These are phyloP conservation scores for Coniosporium tulheliwenetii DNA, from an alignment of 2,329 filamentous ascomycete species.

Conservation along the genomic window DNA sequence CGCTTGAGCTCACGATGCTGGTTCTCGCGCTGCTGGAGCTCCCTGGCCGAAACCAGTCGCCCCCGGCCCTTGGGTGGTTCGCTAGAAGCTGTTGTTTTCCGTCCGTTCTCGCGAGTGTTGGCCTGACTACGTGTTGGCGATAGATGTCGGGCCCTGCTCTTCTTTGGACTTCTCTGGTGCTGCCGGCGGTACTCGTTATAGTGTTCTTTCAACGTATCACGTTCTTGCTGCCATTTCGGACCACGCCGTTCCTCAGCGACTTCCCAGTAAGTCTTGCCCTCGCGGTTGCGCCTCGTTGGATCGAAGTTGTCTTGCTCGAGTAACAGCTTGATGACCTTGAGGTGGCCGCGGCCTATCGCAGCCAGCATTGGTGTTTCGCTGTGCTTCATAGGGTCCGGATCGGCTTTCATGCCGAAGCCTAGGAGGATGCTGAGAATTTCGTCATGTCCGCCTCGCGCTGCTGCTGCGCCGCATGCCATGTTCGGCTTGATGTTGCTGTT, in stretches of 20 bases:
- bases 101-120: no score
- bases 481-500: conserved; percentile 44
- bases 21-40: no score
- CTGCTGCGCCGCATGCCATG: conserved; percentile 75
- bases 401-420: conserved; percentile 18
- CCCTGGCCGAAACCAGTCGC: no score
- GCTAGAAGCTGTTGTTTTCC: no score
- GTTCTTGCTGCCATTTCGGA: conserved; percentile 81
- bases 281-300: conserved; percentile 51
- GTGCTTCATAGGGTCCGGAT: conserved; percentile 57
- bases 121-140: no score
- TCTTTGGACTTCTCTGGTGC: background rate
- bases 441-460: conserved; percentile 81
- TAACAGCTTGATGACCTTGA: conserved; percentile 69
- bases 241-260: conserved; percentile 71
- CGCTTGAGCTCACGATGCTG: conserved; percentile 8
- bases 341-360: conserved; percentile 76
- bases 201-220: conserved; percentile 60
- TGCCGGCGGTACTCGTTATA: conserved; percentile 41
- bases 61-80: no score
- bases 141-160: background rate
- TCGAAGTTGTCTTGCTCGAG: conserved; percentile 68
- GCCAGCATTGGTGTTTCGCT: conserved; percentile 86
- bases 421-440: conserved; percentile 63
- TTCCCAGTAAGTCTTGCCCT: conserved; percentile 72